Percentiles rank a stretch among this genome's conserved stretches.
Evolutionary conservation across 805 yeast species (phyloP).

Genomic region (Starmerella asiatica): DNA sequence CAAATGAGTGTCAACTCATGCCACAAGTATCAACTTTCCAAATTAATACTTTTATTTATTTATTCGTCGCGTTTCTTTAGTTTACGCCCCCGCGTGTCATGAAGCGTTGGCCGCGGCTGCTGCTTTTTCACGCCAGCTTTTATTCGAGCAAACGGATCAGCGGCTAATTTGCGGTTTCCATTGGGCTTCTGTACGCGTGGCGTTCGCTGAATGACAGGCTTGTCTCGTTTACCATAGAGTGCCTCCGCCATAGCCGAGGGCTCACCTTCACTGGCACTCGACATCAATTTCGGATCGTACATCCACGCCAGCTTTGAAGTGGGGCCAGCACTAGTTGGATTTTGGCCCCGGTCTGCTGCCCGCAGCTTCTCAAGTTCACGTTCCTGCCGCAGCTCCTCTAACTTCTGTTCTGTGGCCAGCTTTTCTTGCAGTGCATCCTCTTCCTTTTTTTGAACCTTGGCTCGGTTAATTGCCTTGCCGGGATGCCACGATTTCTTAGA

Average conservation of each 20-base stretch:
- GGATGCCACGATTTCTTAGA: conserved; percentile 96
- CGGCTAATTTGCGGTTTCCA: too few species aligned
- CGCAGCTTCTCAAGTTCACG: conserved; percentile 45
- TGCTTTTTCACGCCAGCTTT: too few species aligned
- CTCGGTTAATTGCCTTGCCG: conserved; percentile 67
- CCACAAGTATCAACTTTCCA: too few species aligned
- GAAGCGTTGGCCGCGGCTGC: too few species aligned
- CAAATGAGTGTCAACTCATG: too few species aligned
- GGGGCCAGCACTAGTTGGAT: conserved; percentile 23
- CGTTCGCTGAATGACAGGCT: too few species aligned
- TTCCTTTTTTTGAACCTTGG: conserved; percentile 71
- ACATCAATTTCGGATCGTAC: conserved; percentile 39
- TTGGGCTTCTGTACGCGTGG: too few species aligned
- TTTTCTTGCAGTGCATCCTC: conserved; percentile 64
- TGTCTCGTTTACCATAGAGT: conserved; percentile 6
- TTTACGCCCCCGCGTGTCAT: too few species aligned
- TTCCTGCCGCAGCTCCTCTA: conserved; percentile 50
- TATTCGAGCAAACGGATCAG: too few species aligned
- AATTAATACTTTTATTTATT: too few species aligned
- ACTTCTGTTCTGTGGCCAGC: conserved; percentile 46
- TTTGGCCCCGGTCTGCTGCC: conserved; percentile 27
- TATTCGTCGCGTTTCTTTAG: too few species aligned
- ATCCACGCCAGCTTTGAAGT: conserved; percentile 54
- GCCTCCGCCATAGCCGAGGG: conserved; percentile 6
- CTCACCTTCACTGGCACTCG: conserved; percentile 10